Evolutionary conservation across 2,329 filamentous ascomycete genomes (phyloP), one percentile per base, ranked within the genome.

Genomic region (Orbilia javanica): DNA sequence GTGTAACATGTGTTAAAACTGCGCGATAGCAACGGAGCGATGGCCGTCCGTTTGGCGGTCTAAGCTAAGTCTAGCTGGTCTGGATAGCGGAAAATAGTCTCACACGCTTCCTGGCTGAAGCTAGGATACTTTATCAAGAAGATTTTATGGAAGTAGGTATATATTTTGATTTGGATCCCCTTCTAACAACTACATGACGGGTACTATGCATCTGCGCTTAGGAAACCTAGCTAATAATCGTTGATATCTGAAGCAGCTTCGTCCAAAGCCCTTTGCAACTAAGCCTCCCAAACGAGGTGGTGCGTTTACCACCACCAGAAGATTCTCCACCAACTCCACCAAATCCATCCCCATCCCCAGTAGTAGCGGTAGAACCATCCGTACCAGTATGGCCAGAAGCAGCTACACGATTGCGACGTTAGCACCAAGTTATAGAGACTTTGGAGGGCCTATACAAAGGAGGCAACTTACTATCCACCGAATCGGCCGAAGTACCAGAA

Each of bases 331-430:
- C 73, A 77, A 36, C 46, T 71, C 73, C 73, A 77, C 73, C 73
- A 77, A 39, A 71, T 18, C 36, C 57, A 77, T 42, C 73, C 73
- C 73, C 73, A 77, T 66, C 73, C 73, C 73, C 73, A 77, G 60
- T 77, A 77, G 66, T 77, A 77, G 29, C 73, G 73, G 60, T 66
- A 77, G 60, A 77, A 77, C 60, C 65, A 77, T 46, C 73, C 73
- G 42, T 77, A 77, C 73, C 73, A 77, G 27, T 77, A 77, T 62
- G 73, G 73, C 73, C 73, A 77, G 44, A 77, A 77, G 42, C 73
- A 77, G 27, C 73, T 77, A 39, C 29, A 6, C 1, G 18, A 7
- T 13, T 13, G n/a, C 29, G 0, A 11, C 7, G 18, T 57, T 57
- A 57, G 29, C n/a, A 22, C 11, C 18, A 36, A n/a, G 13, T 4